Conservation (phyloP, 768 basidiomycete species). For the Strobilomyces echinocephalus region DNA sequence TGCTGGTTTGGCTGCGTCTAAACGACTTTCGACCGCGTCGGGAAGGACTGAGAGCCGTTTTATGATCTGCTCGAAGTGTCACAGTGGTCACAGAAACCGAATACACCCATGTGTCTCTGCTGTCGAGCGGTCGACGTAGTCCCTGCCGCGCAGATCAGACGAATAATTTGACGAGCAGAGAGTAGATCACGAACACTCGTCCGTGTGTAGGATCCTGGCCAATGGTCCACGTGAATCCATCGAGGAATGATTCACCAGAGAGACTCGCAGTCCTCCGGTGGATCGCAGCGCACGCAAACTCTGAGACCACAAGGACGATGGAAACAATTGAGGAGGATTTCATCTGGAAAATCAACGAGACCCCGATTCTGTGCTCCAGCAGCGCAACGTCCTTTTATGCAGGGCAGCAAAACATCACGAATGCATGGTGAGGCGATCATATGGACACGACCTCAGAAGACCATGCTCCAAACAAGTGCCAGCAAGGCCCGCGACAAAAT, state of each 20-base stretch:
- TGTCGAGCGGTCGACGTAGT: conserved; percentile 43
- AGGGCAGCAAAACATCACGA: background rate
- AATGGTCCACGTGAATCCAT: conserved; percentile 25
- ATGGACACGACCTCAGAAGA: background rate
- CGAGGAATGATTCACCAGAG: conserved; percentile 48
- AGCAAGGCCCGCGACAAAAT: no score
- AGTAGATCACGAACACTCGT: conserved; percentile 22
- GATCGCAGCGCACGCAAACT: conserved; percentile 32
- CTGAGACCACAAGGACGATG: conserved; percentile 6
- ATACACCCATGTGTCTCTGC: conserved; percentile 54
- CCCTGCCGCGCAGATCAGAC: conserved; percentile 21
- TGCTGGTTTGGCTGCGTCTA: conserved; percentile 28
- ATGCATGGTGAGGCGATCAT: background rate
- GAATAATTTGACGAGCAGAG: background rate
- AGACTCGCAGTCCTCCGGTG: conserved; percentile 45
- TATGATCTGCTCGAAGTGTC: conserved; percentile 30
- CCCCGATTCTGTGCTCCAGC: background rate
- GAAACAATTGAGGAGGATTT: conserved; percentile 8
- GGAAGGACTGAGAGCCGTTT: conserved; percentile 25
- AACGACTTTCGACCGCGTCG: conserved; percentile 36
- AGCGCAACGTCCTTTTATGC: conserved; percentile 10
- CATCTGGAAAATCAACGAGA: background rate
- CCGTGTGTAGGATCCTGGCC: conserved; percentile 34
- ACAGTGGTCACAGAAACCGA: conserved; percentile 43
- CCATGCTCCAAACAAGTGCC: no score